These are phyloP conservation scores for Trichosanthes cucumerina DNA, from an alignment of 306 rosid species.

Conservation along the genomic window DNA sequence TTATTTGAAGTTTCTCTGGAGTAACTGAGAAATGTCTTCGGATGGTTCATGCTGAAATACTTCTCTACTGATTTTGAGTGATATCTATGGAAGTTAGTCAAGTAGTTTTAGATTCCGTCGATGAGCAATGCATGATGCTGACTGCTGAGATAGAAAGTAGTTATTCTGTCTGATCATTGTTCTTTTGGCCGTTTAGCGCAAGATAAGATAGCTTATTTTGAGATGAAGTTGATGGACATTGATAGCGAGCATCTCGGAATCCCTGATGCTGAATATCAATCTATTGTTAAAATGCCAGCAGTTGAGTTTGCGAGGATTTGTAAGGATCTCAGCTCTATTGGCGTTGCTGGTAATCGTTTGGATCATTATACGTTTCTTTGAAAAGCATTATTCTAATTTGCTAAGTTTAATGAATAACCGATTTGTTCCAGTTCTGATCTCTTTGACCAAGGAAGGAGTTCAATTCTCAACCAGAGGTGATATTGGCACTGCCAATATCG, in stretches of 20 bases:
- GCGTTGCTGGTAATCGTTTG: constrained; percentile 44
- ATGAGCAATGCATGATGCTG: background rate
- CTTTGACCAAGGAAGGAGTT: constrained; percentile 59
- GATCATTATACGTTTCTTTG: background rate
- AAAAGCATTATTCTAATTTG: background rate
- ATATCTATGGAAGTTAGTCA: background rate
- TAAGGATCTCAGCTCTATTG: constrained; percentile 49
- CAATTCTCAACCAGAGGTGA: constrained; percentile 62
- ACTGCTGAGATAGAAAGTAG: background rate
- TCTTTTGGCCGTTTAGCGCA: constrained; percentile 14
- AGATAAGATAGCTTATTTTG: constrained; percentile 59
- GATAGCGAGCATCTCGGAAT: constrained; percentile 63
- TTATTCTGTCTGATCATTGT: background rate
- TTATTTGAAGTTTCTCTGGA: background rate
- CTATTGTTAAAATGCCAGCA: constrained; percentile 60
- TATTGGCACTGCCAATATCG: constrained; percentile 50
- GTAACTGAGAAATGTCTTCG: background rate
- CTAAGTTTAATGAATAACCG: background rate
- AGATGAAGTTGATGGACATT: constrained; percentile 67
- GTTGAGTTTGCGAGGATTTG: constrained; percentile 55
- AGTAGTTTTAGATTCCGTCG: background rate
- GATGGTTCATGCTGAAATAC: background rate
- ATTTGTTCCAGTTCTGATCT: constrained; percentile 39
- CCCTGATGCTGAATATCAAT: constrained; percentile 60
- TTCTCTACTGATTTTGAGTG: background rate